Conservation (phyloP, 768 basidiomycete species). For the Naganishia vishniacii region DNA sequence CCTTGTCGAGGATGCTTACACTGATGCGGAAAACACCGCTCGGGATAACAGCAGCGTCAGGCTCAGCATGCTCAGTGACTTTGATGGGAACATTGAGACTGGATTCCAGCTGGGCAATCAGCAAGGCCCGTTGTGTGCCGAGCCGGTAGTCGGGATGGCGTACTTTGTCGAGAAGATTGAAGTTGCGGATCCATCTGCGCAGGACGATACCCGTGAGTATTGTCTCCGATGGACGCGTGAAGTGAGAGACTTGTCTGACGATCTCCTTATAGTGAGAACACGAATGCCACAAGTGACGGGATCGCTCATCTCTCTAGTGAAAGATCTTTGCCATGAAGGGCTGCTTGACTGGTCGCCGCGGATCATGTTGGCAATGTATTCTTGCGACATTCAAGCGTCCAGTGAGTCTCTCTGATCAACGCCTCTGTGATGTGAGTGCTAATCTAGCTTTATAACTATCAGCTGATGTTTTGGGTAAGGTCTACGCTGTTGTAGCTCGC, state of each 20-base stretch:
- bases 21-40: slow-evolving; percentile 19
- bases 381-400: slow-evolving; percentile 95
- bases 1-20: slow-evolving; percentile 8
- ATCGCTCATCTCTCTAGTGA: slow-evolving; percentile 77
- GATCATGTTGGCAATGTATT: slow-evolving; percentile 96
- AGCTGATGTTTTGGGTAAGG: slow-evolving; percentile 97
- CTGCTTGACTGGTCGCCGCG: slow-evolving; percentile 96
- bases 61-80: slow-evolving; percentile 52
- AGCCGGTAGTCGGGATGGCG: slow-evolving; percentile 87
- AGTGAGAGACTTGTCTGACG: neutral
- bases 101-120: slow-evolving; percentile 93
- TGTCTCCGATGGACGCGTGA: no score
- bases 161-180: slow-evolving; percentile 72
- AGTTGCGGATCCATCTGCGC: slow-evolving; percentile 65
- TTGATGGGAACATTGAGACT: slow-evolving; percentile 77
- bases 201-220: slow-evolving; percentile 33
- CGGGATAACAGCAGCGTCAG: slow-evolving; percentile 31
- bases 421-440: slow-evolving; percentile 21
- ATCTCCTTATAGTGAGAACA: slow-evolving; percentile 61
- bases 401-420: slow-evolving; percentile 56
- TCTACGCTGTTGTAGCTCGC: slow-evolving; percentile 88
- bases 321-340: slow-evolving; percentile 83
- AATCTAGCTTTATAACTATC: slow-evolving; percentile 7
- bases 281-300: slow-evolving; percentile 78
- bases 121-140: slow-evolving; percentile 89